Evolutionary conservation across 805 yeast species (phyloP), one percentile per base, ranked within the genome.

Genomic region (Saturnispora saitoi): DNA sequence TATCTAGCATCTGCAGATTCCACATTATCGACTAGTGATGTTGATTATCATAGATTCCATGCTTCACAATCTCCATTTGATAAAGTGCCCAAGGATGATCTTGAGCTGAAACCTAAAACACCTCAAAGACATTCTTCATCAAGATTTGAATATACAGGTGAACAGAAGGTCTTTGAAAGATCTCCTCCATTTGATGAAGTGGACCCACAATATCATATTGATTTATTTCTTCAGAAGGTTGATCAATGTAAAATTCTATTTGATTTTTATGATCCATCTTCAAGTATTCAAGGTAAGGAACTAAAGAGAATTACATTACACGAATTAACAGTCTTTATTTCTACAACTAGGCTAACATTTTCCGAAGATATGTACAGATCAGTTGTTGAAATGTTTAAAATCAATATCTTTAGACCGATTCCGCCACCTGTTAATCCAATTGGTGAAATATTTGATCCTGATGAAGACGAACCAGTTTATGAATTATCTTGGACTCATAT

Each of bases 401-500:
- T 76, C 51, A 93, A 93, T 67, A 74, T 93, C 48, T 90, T 93
- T 67, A 78, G 99, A 61, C 96, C 98, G 30, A 88, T 93, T 43
- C 98, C 99, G 3, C 99, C 99, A 1, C 97, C 98, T 1, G 96
- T 90, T 32, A 93, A 93, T 64, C 98, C 98, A 4, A 77, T 90
- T 42, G 99, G 99, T 34, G 99, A 93, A 55, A 78, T 91, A 36
- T 93, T 78, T 66, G 99, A 93, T 60, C 99, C 99, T 1, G 99
- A 93, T 68, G 99, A 93, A 68, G 99, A 93, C 70, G 99, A 93
- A 67, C 98, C 98, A 3, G 95, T 93, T 34, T 80, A 81, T 58
- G 98, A 93, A 64, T 78, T 91, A 54, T 90, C 97, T 9, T 93
- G 99, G 99, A 96, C 98, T 11, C 99, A 93, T 65, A 93, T 93